Percentiles rank a stretch among this genome's conserved stretches.
Evolutionary conservation across 805 yeast species (phyloP).

Genomic region (Nakazawaea peltata): DNA sequence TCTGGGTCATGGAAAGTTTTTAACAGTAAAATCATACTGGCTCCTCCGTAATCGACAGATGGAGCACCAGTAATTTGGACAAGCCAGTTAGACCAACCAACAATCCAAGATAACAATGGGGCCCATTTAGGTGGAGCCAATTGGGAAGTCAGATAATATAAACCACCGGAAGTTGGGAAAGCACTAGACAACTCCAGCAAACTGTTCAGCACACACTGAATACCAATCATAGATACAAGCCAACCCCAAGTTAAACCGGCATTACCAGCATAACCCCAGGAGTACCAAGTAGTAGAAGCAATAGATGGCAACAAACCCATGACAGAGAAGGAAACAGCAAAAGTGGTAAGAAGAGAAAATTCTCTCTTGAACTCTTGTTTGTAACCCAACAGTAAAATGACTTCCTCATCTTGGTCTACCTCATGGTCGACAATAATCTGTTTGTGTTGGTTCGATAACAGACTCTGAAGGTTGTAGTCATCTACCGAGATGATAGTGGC

Average conservation of each 20-base stretch:
- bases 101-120: slow-evolving; percentile 51
- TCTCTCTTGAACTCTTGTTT: slow-evolving; percentile 60
- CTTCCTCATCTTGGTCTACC: slow-evolving; percentile 41
- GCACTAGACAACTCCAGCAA: slow-evolving; percentile 62
- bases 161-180: slow-evolving; percentile 62
- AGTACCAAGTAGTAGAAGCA: slow-evolving; percentile 55
- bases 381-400: slow-evolving; percentile 51
- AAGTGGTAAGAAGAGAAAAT: slow-evolving; percentile 46
- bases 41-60: slow-evolving; percentile 49
- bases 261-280: slow-evolving; percentile 52
- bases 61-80: slow-evolving; percentile 59
- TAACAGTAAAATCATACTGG: slow-evolving; percentile 47
- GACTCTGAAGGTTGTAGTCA: slow-evolving; percentile 18
- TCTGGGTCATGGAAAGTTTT: slow-evolving; percentile 29
- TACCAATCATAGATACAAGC: slow-evolving; percentile 45
- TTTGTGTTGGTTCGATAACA: slow-evolving; percentile 16
- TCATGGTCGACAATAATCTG: slow-evolving; percentile 34
- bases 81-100: slow-evolving; percentile 60
- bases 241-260: slow-evolving; percentile 62
- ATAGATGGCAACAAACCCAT: slow-evolving; percentile 60
- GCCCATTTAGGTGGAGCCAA: slow-evolving; percentile 48
- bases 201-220: slow-evolving; percentile 49
- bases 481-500: slow-evolving; percentile 22
- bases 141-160: slow-evolving; percentile 61
- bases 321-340: slow-evolving; percentile 59